A percentile compares a stretch with the other conserved stretches of the same genome.
Evolutionary conservation across 2,329 filamentous ascomycete genomes (phyloP).

Genomic region (Colletotrichum sojae): DNA sequence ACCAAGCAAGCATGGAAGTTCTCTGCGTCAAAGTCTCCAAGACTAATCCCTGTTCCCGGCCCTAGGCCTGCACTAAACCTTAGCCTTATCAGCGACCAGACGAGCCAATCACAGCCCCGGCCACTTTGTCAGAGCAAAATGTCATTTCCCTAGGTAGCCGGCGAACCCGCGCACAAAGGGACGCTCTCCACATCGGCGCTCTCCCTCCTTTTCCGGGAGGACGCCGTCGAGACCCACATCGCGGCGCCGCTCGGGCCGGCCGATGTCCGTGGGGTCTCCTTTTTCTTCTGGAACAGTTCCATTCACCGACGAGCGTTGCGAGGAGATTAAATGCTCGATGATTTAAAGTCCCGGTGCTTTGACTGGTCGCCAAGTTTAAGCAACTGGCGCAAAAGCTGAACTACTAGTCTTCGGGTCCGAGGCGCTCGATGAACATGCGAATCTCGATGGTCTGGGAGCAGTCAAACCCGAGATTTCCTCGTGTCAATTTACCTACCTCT

Average conservation of each 20-base stretch:
- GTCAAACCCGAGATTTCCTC: too few species aligned
- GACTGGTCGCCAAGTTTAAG: too few species aligned
- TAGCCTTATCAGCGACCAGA: conserved; percentile 39
- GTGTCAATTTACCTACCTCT: too few species aligned
- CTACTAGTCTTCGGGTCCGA: too few species aligned
- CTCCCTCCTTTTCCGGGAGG: conserved; percentile 21
- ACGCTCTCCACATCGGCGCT: conserved; percentile 12
- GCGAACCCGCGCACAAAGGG: conserved; percentile 11
- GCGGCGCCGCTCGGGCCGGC: conserved; percentile 27
- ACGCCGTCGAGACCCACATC: background rate
- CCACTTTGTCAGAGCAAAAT: conserved; percentile 38
- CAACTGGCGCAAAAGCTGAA: too few species aligned
- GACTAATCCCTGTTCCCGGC: conserved; percentile 28
- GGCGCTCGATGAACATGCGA: too few species aligned
- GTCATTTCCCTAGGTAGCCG: conserved; percentile 35
- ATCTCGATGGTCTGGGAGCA: too few species aligned
- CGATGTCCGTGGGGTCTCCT: conserved; percentile 10
- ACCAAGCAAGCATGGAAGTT: conserved; percentile 1
- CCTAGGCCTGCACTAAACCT: conserved; percentile 26
- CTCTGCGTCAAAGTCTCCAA: conserved; percentile 12
- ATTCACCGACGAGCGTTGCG: background rate
- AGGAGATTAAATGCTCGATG: background rate
- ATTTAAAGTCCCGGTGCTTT: too few species aligned
- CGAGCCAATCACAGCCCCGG: conserved; percentile 26
- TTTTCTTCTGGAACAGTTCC: conserved; percentile 22